Conservation (phyloP, 2,329 filamentous ascomycete genomes). For the Chaetomium olivaceum region DNA sequence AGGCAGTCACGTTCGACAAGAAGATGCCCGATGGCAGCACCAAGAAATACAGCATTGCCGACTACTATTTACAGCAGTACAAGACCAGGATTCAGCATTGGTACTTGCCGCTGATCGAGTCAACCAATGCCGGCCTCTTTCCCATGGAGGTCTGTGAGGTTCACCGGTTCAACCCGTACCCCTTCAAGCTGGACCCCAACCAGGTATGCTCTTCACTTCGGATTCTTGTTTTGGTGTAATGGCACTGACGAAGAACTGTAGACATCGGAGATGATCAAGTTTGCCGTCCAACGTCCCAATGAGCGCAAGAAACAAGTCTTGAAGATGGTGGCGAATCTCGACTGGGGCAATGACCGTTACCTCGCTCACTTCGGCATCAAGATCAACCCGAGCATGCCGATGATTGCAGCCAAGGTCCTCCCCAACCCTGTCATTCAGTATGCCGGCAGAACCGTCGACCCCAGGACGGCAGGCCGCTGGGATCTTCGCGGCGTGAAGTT, state of each 20-base stretch:
- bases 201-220: slow-evolving; percentile 45
- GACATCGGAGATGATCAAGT: slow-evolving; percentile 88
- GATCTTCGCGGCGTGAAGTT: slow-evolving; percentile 83
- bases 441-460: slow-evolving; percentile 58
- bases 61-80: slow-evolving; percentile 61
- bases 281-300: slow-evolving; percentile 76
- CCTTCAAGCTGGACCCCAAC: slow-evolving; percentile 58
- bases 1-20: slow-evolving; percentile 58
- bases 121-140: slow-evolving; percentile 55
- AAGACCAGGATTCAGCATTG: slow-evolving; percentile 49
- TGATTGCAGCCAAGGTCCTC: slow-evolving; percentile 70
- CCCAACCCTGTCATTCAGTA: slow-evolving; percentile 69
- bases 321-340: slow-evolving; percentile 64
- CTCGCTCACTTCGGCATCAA: slow-evolving; percentile 72
- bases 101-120: slow-evolving; percentile 59
- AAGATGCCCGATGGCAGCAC: slow-evolving; percentile 42
- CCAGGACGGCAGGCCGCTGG: slow-evolving; percentile 75
- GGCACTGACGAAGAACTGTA: slow-evolving; percentile 43
- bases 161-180: slow-evolving; percentile 59
- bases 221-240: slow-evolving; percentile 25
- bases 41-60: slow-evolving; percentile 46
- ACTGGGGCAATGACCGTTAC: slow-evolving; percentile 69
- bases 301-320: slow-evolving; percentile 69
- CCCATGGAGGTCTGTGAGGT: slow-evolving; percentile 63
- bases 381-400: slow-evolving; percentile 64